Evolutionary conservation across 169 alveolate species (phyloP).

Genomic region (Eimeria necatrix): DNA sequence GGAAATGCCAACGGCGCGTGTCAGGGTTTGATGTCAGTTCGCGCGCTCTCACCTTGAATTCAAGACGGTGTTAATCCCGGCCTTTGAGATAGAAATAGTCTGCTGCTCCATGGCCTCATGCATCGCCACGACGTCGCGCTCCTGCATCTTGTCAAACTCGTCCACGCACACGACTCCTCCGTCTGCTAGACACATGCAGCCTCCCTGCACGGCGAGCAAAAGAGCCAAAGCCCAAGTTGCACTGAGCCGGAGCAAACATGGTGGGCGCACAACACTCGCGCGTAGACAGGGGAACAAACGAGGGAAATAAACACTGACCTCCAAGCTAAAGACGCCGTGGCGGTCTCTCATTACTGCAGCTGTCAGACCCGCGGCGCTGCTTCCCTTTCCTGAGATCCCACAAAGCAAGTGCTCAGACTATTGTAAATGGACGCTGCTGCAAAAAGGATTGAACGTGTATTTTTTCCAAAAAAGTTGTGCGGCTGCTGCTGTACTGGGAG

Average conservation of each 20-base stretch:
- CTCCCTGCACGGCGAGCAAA: slow-evolving; percentile 89
- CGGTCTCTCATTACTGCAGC: slow-evolving; percentile 98
- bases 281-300: neutral
- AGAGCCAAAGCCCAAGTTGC: neutral
- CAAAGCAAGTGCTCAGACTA: neutral
- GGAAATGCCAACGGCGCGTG: neutral
- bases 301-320: slow-evolving; percentile 86
- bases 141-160: slow-evolving; percentile 99
- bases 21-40: neutral
- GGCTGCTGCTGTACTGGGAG: too few relatives aligned
- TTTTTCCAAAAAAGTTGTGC: neutral
- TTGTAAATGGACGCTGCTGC: neutral
- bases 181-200: slow-evolving; percentile 99
- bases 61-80: slow-evolving; percentile 99
- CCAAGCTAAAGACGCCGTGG: slow-evolving; percentile 97
- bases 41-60: slow-evolving; percentile 76
- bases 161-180: slow-evolving; percentile 99
- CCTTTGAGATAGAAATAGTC: slow-evolving; percentile 99
- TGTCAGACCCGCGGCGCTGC: slow-evolving; percentile 99
- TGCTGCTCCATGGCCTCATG: slow-evolving; percentile 99
- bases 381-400: slow-evolving; percentile 97
- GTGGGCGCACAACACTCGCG: neutral
- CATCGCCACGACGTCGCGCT: slow-evolving; percentile 99
- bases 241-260: neutral
- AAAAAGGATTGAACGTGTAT: neutral